Conservation (phyloP, 768 basidiomycete species). For the Lanmaoa rubissima region DNA sequence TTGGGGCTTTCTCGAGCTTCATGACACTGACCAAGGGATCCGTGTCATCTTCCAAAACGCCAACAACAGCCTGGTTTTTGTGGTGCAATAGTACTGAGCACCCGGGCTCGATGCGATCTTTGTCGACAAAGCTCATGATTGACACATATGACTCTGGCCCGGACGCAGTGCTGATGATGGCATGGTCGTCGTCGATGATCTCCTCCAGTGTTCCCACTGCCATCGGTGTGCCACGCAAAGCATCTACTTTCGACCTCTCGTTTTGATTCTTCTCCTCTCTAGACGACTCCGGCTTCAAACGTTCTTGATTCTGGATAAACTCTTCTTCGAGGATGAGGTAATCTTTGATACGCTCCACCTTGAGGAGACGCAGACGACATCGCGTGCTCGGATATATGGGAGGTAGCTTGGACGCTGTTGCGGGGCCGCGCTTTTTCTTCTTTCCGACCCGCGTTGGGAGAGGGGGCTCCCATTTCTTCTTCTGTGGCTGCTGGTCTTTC, state of each 20-base stretch:
- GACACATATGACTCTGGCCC: constrained; percentile 97
- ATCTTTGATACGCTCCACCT: constrained; percentile 98
- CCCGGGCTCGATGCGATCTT: constrained; percentile 94
- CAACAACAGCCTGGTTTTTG: constrained; percentile 92
- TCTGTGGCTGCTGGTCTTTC: constrained; percentile 41
- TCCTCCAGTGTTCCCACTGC: constrained; percentile 98
- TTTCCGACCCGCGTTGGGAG: constrained; percentile 95
- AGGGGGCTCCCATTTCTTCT: constrained; percentile 99
- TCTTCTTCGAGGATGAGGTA: constrained; percentile 95
- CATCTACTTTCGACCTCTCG: constrained; percentile 90
- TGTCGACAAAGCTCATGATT: constrained; percentile 98
- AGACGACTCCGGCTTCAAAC: constrained; percentile 81
- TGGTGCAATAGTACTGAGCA: constrained; percentile 95
- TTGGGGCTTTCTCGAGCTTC: constrained; percentile 99
- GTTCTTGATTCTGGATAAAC: constrained; percentile 90
- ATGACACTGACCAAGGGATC: constrained; percentile 97
- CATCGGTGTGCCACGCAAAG: constrained; percentile 94
- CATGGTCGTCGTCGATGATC: constrained; percentile 97
- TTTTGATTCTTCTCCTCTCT: constrained; percentile 96
- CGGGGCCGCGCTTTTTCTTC: constrained; percentile 93
- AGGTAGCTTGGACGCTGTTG: constrained; percentile 87
- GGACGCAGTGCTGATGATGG: constrained; percentile 93
- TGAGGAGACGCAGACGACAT: constrained; percentile 91
- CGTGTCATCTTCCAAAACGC: constrained; percentile 91
- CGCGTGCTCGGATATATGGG: constrained; percentile 92